Evolutionary conservation across 495 filamentous ascomycete species (phyloP).

Genomic region (Tricharina praecox): DNA sequence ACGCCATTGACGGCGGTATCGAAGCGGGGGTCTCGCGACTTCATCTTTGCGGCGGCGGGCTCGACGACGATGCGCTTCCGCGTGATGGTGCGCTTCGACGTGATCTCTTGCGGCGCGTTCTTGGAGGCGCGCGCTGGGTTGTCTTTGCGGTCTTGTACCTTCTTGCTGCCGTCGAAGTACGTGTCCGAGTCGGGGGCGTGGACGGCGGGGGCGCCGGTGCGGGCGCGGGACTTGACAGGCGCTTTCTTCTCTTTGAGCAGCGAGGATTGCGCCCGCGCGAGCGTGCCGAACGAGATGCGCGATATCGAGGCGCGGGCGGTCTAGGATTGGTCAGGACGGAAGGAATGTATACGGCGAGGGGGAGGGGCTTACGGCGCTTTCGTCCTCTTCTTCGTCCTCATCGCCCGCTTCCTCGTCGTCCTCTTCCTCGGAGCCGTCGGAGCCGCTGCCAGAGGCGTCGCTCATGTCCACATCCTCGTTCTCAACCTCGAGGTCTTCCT

Average conservation of each 20-base stretch:
- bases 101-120: conserved; percentile 67
- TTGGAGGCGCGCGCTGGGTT: conserved; percentile 46
- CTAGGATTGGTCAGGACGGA: background rate
- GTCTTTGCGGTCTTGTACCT: conserved; percentile 26
- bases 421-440: conserved; percentile 5
- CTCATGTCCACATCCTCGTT: conserved; percentile 4
- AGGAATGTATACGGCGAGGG: background rate
- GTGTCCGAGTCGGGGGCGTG: too few relatives aligned
- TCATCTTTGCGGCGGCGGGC: conserved; percentile 33
- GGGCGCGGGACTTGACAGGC: conserved; percentile 4
- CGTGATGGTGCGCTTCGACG: conserved; percentile 65
- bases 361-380: conserved; percentile 14
- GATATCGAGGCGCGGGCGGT: conserved; percentile 26
- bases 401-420: conserved; percentile 4
- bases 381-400: conserved; percentile 28
- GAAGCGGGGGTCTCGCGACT: conserved; percentile 73
- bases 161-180: too few relatives aligned
- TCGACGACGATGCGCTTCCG: conserved; percentile 56
- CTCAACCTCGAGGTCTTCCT: background rate
- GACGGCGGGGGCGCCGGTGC: conserved; percentile 12
- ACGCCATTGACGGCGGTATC: conserved; percentile 37
- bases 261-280: conserved; percentile 67
- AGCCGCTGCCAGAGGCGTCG: background rate
- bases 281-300: conserved; percentile 64
- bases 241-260: conserved; percentile 28